These are phyloP conservation scores for Globisporangium parvum DNA, from an alignment of 352 stramenopile genomes.

Conservation along the genomic window DNA sequence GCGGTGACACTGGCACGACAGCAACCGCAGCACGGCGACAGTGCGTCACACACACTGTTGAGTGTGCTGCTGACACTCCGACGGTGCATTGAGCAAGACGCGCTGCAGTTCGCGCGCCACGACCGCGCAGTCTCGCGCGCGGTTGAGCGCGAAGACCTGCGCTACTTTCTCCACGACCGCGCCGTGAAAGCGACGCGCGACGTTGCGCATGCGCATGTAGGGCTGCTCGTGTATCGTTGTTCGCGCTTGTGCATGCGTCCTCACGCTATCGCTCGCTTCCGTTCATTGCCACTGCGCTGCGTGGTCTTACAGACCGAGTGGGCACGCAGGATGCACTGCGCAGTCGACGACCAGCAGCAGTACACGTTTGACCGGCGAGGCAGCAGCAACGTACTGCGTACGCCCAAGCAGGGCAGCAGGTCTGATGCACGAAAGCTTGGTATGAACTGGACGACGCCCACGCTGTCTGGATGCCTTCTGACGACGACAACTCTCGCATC, in stretches of 20 bases:
- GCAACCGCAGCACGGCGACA: conserved; percentile 1
- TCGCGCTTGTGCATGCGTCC: not conserved
- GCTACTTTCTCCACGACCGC: conserved; percentile 29
- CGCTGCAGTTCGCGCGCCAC: conserved; percentile 24
- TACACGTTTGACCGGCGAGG: conserved; percentile 45
- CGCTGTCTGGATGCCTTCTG: too few relatives aligned
- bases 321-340: conserved; percentile 42
- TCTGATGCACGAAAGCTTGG: not conserved
- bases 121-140: conserved; percentile 13
- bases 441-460: not conserved
- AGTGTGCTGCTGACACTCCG: conserved; percentile 46
- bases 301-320: conserved; percentile 27
- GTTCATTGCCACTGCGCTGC: not conserved
- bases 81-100: conserved; percentile 31
- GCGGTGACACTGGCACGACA: too few relatives aligned
- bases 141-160: conserved; percentile 25
- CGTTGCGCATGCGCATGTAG: conserved; percentile 22
- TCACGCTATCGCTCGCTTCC: not conserved
- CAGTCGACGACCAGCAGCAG: conserved; percentile 27
- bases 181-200: conserved; percentile 19
- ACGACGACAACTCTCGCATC: not conserved
- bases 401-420: conserved; percentile 3
- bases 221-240: not conserved
- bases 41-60: conserved; percentile 25
- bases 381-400: not conserved